Base-by-base conservation (phyloP, 1,139 yeast species). In the Kluyveromyces marxianus region DNA sequence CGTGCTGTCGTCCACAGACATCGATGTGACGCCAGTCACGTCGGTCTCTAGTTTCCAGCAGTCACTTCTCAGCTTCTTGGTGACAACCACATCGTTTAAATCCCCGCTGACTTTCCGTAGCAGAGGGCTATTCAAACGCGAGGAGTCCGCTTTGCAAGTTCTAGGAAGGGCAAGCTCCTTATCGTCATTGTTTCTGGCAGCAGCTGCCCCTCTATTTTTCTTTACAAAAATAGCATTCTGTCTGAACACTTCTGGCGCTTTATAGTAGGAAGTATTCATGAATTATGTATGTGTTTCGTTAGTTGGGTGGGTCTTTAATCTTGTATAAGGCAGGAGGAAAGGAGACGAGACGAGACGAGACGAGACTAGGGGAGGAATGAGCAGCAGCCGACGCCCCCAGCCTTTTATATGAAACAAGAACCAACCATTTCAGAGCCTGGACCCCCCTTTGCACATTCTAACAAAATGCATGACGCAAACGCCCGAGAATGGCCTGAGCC, bases 41-140 rank as follows among this genome's bases (percentile, higher is more conserved):
- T 32, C 35, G 37, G 38, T 7, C 53, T 37, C 10, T 5, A 40
- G 32, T 8, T 48, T 48, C 62, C 60, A 61, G 44, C 55, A 60
- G 37, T 55, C 56, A 2, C 63, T 58, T 37, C 45, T 46, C 25
- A 61, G 49, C 44, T 57, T 59, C 40, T 52, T 52, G 0, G 62
- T 55, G 3, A 55, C 51, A 37, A 54, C 57, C 38, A 43, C 56
- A 44, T 60, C 65, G 41, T 59, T 59, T 42, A 50, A 55, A 34
- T 59, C 60, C 24, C 58, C 60, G 1, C 62, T 57, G 3, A 51
- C 58, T 40, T 56, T 57, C 35, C 63, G 48, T 34, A 60, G 45
- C 27, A 48, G 42, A n/a, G 56, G 54, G 3, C 55, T 53, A 26
- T 49, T 51, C 37, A 53, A 42, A 27, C 48, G 47, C 4, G 55